Percentiles rank a stretch among this genome's conserved stretches.
These are phyloP conservation scores for Testicularia cyperi DNA, from an alignment of 1,284 basidiomycete species.

Conservation along the genomic window DNA sequence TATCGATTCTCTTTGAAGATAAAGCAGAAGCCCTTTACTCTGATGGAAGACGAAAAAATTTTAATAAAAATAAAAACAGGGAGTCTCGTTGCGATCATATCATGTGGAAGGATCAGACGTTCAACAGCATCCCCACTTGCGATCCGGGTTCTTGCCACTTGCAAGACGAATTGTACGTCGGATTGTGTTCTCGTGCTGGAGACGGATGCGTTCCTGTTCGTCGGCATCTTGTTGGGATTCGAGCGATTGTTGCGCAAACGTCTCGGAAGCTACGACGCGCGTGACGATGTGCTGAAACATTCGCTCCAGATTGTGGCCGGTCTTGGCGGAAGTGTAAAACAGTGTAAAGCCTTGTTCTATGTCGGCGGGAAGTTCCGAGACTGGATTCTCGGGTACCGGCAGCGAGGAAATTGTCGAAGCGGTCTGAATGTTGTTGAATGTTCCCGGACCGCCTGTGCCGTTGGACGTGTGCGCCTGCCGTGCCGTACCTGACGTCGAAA, in stretches of 20 bases:
- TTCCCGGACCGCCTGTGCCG: too few relatives aligned
- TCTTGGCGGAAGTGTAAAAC: constrained; percentile 46
- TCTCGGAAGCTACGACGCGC: constrained; percentile 14
- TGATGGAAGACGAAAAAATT: too few relatives aligned
- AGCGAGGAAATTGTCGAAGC: too few relatives aligned
- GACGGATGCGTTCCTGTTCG: neutral
- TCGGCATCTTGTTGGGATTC: neutral
- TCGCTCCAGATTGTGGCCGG: constrained; percentile 31
- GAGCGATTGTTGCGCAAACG: constrained; percentile 11
- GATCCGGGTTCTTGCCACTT: constrained; percentile 13
- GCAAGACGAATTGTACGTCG: constrained; percentile 30
- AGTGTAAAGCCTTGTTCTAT: constrained; percentile 47
- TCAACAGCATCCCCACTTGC: constrained; percentile 9
- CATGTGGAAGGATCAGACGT: neutral
- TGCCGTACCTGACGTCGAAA: too few relatives aligned
- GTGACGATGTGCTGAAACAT: constrained; percentile 46
- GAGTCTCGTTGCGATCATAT: too few relatives aligned
- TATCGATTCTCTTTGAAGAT: too few relatives aligned
- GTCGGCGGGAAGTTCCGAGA: neutral
- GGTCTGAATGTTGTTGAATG: too few relatives aligned
- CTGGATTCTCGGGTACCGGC: too few relatives aligned
- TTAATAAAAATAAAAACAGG: too few relatives aligned
- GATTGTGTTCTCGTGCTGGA: constrained; percentile 15
- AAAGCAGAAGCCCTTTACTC: too few relatives aligned
- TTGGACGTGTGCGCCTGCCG: too few relatives aligned